Base-by-base conservation (phyloP, 768 basidiomycete genomes). In the Naganishia friedmannii region DNA sequence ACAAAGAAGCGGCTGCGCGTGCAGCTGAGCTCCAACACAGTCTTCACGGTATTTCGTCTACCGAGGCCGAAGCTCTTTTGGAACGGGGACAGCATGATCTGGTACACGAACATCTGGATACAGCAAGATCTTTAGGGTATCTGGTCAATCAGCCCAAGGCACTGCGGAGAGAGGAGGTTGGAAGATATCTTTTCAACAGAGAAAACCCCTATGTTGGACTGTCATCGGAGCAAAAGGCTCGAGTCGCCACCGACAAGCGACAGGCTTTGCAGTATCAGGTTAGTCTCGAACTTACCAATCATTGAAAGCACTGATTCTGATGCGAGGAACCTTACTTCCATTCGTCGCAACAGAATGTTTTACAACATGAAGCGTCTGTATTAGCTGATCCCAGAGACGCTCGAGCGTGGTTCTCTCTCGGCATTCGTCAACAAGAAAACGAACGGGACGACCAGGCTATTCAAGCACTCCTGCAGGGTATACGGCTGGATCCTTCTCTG, bases 391-490 rank as follows among this genome's bases (percentile, higher is more conserved):
- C 89, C 71, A 82, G 79, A 10, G 86, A 90, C 74, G 87, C 90
- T 4, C 73, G 82, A 42, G 89, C 88, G 10, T 99, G 96, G 96
- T 94, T 86, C 77, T 87, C 90, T 73, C 88, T 98, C 60, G 96
- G 96, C 29, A 88, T 99, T 58, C 93, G 91, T 81, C 96, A 98
- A 77, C 96, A 99, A 80, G 94, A 96, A 82, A 96, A 94, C 78
- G 96, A 99, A 80, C 88, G 94, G 19, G 96, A 99, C 82, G 85
- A 86, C 9, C 89, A 92, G 75, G 96, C 96, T 4, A 86, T 98
- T 51, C 85, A 88, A 67, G 96, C 96, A 1, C 85, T 99, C 23
- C 83, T 85, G 58, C 89, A 88, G 67, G 89, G 93, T 12, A 83
- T 93, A 63, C 87, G 90, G 71, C 86, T 98, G 42, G 90, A 95